Evolutionary conservation across 208 protist genomes (phyloP), one percentile per base, ranked within the genome.

Genomic region (Acanthamoeba sp.): DNA sequence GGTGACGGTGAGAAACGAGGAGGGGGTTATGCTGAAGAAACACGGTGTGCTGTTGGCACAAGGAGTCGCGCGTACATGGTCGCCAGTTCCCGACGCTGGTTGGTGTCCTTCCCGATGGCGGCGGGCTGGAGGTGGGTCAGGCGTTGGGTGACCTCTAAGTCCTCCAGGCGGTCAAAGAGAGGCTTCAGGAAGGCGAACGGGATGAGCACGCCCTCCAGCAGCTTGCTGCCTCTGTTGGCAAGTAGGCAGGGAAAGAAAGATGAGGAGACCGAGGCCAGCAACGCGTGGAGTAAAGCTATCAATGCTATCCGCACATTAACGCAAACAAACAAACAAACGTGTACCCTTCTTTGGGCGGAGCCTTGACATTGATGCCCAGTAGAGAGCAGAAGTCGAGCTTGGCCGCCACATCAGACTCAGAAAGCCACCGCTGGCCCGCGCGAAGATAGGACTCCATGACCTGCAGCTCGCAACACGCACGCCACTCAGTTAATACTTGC

Each of bases 171-270:
- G 18, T 85, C 76, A 36, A 85, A 85, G n/a, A 85, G 76, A 36
- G 76, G 76, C 76, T 85, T 85, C 4, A 85, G 76, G 45, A 85
- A 85, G 36, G 45, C 76, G 45, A 85, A 85, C 4, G 76, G 76
- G 22, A 85, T 18, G 42, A 85, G 76, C 42, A 85, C 45, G 27
- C 24, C 76, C 45, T 85, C 76, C 7, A 85, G 45, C 76, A 85
- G 42, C 29, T 85, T 85, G 40, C 22, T 32, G 6, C n/a, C 20
- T 12, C 76, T 57, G 14, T 24, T 29, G 62, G 14, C 62, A 71
- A 27, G 29, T 5, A 71, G 62, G 20, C 7, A 27, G 27, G 62
- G 6, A 55, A 55, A n/a, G n/a, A n/a, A n/a, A n/a, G n/a, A n/a
- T n/a, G n/a, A n/a, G n/a, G n/a, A n/a, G n/a, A n/a, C n/a, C n/a